A percentile compares a stretch with the other conserved stretches of the same genome.
phyloP scores from a whole-genome alignment of 2,329 filamentous ascomycete species.

The Ophiocordyceps robertsii region DNA sequence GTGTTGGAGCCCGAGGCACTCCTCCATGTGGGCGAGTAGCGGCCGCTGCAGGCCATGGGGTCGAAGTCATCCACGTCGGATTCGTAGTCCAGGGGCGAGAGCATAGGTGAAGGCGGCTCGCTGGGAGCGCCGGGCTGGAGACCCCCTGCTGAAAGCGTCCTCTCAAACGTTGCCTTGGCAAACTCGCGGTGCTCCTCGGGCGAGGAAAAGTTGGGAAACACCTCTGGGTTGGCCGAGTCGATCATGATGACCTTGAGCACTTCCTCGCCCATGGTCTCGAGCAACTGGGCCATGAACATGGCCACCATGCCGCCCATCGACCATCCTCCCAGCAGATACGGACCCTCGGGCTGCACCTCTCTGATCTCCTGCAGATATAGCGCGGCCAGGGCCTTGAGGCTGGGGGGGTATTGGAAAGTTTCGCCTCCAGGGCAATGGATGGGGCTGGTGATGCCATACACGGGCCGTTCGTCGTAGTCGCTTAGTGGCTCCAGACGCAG shows the following conservation, averaged over 20 bases:
- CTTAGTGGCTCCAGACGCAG: constrained; percentile 8
- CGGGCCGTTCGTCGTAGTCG: constrained; percentile 7
- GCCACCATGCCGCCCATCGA: constrained; percentile 13
- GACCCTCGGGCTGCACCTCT: constrained; percentile 8
- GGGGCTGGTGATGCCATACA: constrained; percentile 11
- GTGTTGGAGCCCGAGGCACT: constrained; percentile 1
- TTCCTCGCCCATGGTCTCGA: constrained; percentile 5
- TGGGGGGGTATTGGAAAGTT: constrained; percentile 7
- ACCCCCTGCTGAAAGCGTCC: constrained; percentile 1
- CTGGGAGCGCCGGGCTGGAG: not conserved
- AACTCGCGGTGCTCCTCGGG: constrained; percentile 5
- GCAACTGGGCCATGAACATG: constrained; percentile 11
- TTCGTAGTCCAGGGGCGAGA: constrained; percentile 1
- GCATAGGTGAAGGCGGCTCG: not conserved
- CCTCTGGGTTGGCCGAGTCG: constrained; percentile 11
- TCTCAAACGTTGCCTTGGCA: constrained; percentile 6
- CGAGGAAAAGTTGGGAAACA: constrained; percentile 6
- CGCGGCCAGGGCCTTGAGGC: constrained; percentile 7
- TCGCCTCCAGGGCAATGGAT: constrained; percentile 7
- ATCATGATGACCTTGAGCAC: constrained; percentile 12
- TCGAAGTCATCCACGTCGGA: constrained; percentile 1
- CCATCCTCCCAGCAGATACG: constrained; percentile 11
- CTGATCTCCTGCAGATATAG: constrained; percentile 8
- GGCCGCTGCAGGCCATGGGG: not conserved
- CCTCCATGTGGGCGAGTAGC: constrained; percentile 2